Evolutionary conservation across 106 monocot species (phyloP).

Genomic region (Alisma plantagoaquatica): DNA sequence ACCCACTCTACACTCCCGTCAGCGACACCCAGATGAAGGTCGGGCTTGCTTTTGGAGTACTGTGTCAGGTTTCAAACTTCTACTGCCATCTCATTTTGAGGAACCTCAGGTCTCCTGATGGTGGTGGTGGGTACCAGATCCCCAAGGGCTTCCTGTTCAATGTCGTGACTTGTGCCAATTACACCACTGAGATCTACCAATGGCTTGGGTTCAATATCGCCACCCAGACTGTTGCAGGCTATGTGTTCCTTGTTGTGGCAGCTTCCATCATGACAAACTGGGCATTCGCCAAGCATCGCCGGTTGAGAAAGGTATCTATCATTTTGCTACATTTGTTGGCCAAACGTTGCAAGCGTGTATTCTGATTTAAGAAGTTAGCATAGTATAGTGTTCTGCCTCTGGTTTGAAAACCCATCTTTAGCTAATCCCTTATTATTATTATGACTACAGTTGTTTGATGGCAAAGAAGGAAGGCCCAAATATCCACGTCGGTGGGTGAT

Average conservation of each 20-base stretch:
- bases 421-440: too few relatives aligned
- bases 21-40: conserved; percentile 69
- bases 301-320: conserved; percentile 59
- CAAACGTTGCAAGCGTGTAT: too few relatives aligned
- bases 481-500: conserved; percentile 78
- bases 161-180: conserved; percentile 73
- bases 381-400: too few relatives aligned
- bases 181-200: conserved; percentile 91
- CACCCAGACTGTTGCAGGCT: conserved; percentile 78
- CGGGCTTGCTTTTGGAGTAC: conserved; percentile 57
- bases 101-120: conserved; percentile 65
- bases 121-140: conserved; percentile 68
- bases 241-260: conserved; percentile 69
- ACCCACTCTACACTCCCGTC: conserved; percentile 70
- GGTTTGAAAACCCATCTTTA: too few relatives aligned
- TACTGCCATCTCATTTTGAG: conserved; percentile 74
- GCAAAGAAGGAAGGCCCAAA: conserved; percentile 58
- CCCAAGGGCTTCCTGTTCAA: conserved; percentile 79
- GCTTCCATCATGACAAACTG: conserved; percentile 75
- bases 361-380: too few relatives aligned
- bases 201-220: conserved; percentile 90
- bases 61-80: conserved; percentile 77
- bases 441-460: conserved; percentile 68
- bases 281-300: conserved; percentile 64
- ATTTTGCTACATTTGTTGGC: too few relatives aligned